Base-by-base conservation (phyloP, 2,329 filamentous ascomycete species). In the Drechslerella stenobrocha region DNA sequence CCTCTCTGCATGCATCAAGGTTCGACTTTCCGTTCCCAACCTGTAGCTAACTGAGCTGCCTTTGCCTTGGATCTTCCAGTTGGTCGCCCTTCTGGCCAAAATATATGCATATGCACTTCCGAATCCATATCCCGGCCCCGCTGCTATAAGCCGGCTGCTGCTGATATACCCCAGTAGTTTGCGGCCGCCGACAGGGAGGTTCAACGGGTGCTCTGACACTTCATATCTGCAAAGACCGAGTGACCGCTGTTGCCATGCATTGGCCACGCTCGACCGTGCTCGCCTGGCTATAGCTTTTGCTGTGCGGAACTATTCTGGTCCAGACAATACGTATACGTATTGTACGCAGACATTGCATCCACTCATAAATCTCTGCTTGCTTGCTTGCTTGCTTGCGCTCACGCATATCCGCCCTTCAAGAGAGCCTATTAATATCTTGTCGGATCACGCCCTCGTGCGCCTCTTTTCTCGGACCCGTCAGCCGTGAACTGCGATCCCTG, bases 401-500 rank as follows among this genome's bases (percentile, higher is more conserved):
- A n/a, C n/a, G n/a, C n/a, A n/a, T 42, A 18, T 8, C 18, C 63
- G 53, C 61, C 61, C 63, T 35, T 34, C 40, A 26, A 46, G 22
- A 52, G 47, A 57, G 46, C 48, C 63, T 67, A 67, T 67, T 67
- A 67, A 67, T 67, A 67, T 67, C 55, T 30, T 30, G 30, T 67
- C 28, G 52, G 50, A 67, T 67, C 63, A 67, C 63, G 63, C 60
- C 63, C 61, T 67, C 63, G 63, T 67, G 63, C 63, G 63, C 63
- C 61, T 66, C 53, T 67, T 58, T 67, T 55, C 63, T 67, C 63
- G 63, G 63, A 51, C 37, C 63, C 52, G 55, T 67, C 63, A 60
- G 63, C 63, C 63, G 63, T 67, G 46, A 67, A 58, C 53, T 48
- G 63, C 53, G 51, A 67, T 60, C 63, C 63, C 63, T 67, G 63